A percentile compares a stretch with the other conserved stretches of the same genome.
Conservation (phyloP, 805 yeast genomes). For the Wickerhamomyces alni region DNA sequence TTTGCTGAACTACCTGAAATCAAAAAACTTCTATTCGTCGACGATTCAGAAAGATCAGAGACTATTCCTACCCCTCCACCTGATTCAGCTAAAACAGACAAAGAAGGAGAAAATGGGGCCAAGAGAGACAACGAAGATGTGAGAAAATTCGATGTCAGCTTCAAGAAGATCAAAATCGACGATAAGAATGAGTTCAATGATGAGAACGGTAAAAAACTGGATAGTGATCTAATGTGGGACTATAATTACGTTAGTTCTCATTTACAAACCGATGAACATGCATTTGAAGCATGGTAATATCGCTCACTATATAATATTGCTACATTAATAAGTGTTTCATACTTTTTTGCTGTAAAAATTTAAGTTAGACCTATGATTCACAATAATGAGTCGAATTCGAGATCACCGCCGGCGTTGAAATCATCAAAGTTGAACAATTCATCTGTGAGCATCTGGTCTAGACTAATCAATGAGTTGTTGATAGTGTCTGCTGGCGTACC, state of each 20-base stretch:
- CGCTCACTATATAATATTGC: not conserved
- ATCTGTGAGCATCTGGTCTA: conserved; percentile 1
- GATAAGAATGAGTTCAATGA: conserved; percentile 14
- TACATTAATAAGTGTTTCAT: not conserved
- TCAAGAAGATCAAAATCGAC: conserved; percentile 15
- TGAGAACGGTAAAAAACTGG: conserved; percentile 11
- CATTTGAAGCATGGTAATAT: no score
- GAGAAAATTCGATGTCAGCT: not conserved
- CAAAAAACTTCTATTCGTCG: conserved; percentile 12
- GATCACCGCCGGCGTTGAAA: not conserved
- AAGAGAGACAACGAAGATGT: not conserved
- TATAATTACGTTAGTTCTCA: conserved; percentile 12
- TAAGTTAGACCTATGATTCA: no score
- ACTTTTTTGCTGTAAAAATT: not conserved
- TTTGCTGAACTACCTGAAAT: conserved; percentile 18
- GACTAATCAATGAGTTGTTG: not conserved
- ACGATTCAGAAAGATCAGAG: conserved; percentile 2
- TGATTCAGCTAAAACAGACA: conserved; percentile 1
- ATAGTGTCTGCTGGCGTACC: no score
- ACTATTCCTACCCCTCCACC: conserved; percentile 17
- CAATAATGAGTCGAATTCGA: no score
- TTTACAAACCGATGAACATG: not conserved
- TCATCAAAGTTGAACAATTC: not conserved
- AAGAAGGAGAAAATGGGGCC: not conserved
- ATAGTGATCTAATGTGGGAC: conserved; percentile 18